phyloP scores from a whole-genome alignment of 768 basidiomycete species.

The Suillus subalutaceus region DNA sequence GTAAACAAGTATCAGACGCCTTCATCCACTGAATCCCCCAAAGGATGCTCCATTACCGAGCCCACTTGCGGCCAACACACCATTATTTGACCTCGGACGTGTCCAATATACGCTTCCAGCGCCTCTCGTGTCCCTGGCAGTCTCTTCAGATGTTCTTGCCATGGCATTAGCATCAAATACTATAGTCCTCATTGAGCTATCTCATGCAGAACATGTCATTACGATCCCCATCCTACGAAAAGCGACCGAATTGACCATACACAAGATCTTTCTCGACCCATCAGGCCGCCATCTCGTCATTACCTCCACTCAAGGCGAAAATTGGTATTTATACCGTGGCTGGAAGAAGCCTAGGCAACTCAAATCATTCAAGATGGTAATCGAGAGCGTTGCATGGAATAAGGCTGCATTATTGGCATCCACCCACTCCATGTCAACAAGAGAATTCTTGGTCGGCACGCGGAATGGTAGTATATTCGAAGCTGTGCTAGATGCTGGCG shows the following conservation, averaged over 20 bases:
- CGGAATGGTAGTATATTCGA: slow-evolving; percentile 87
- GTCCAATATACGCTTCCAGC: slow-evolving; percentile 91
- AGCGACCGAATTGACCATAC: slow-evolving; percentile 71
- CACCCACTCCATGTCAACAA: slow-evolving; percentile 70
- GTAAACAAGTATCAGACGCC: slow-evolving; percentile 3
- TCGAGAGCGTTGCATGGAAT: slow-evolving; percentile 94
- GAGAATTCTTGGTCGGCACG: slow-evolving; percentile 86
- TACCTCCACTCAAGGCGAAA: slow-evolving; percentile 87
- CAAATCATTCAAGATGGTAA: slow-evolving; percentile 80
- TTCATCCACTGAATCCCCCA: slow-evolving; percentile 26
- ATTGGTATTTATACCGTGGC: slow-evolving; percentile 84
- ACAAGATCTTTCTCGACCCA: slow-evolving; percentile 90
- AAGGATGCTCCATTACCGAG: slow-evolving; percentile 28
- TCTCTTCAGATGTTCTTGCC: slow-evolving; percentile 84
- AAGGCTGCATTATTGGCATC: slow-evolving; percentile 65
- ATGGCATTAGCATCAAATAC: slow-evolving; percentile 80
- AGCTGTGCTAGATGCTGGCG: slow-evolving; percentile 85
- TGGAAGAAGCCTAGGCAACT: slow-evolving; percentile 85
- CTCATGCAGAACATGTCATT: slow-evolving; percentile 82
- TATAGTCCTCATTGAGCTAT: slow-evolving; percentile 88
- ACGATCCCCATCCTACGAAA: slow-evolving; percentile 79
- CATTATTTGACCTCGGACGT: slow-evolving; percentile 81
- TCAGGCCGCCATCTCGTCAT: slow-evolving; percentile 89
- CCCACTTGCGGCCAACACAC: slow-evolving; percentile 42
- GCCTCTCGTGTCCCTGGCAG: slow-evolving; percentile 77